Base-by-base conservation (phyloP, 2,329 filamentous ascomycete species). In the Sporothrix phasma region DNA sequence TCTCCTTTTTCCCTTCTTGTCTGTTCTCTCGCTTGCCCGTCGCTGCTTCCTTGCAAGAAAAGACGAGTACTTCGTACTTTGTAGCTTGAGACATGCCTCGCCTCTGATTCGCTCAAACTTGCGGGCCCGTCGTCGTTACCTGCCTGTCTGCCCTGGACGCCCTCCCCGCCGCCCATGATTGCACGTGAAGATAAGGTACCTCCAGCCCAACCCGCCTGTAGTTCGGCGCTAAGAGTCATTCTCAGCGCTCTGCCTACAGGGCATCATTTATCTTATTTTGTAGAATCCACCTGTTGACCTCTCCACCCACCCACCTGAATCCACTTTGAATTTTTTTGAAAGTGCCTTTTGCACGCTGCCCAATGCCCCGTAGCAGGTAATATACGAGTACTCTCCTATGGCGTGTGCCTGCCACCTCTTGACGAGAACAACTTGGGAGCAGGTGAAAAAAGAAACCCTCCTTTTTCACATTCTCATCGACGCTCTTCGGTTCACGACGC, bases 351-450 rank as follows among this genome's bases (percentile, higher is more conserved):
- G 51, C 56, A 29, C 37, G 53, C 53, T 51, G 39, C 29, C 49
- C n/a, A 13, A 13, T 31, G 41, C 51, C 62, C 45, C 62, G 29
- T 49, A 63, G 51, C 51, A 58, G 45, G 37, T 53, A 34, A 34
- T 37, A 17, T n/a, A n/a, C n/a, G n/a, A n/a, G n/a, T n/a, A n/a
- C 13, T 8, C 41, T 7, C 34, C 37, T 63, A 59, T 59, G 43
- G 54, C 58, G 54, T 58, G 34, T 59, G 47, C 62, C 62, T 59
- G 62, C 45, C 62, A 64, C 62, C 46, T 60, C 47, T 49, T 51
- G 62, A 51, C 62, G 53, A 53, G 62, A 60, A 51, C 49, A 26
- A 45, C 45, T 53, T 34, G 26, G 46, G 53, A 53, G 54, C 62
- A 37, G 54, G 34, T 29, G 19, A 60, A 64, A 56, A 64, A 64